These are phyloP conservation scores for Halteria grandinella DNA, from an alignment of 73 alveolate genomes.

Conservation along the genomic window DNA sequence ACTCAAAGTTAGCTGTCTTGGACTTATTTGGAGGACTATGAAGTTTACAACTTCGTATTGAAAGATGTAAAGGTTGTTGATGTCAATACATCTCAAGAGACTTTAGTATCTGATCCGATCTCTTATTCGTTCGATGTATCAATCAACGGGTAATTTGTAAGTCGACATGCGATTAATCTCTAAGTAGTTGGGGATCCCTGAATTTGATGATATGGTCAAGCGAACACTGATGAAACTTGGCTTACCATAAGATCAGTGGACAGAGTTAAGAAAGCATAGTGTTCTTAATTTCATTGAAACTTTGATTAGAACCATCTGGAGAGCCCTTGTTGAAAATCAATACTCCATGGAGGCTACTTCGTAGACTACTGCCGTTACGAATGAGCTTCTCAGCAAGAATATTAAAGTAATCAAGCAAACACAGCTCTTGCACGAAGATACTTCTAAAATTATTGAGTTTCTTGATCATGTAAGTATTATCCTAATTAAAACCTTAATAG, in stretches of 20 bases:
- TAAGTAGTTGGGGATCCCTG: conserved; percentile 27
- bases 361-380: too few species aligned
- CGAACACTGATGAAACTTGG: conserved; percentile 1
- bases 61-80: conserved; percentile 13
- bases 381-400: too few species aligned
- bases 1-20: conserved; percentile 6
- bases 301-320: neutral
- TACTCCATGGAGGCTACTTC: too few species aligned
- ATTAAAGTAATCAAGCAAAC: too few species aligned
- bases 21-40: conserved; percentile 8
- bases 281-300: conserved; percentile 5
- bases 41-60: neutral
- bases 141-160: conserved; percentile 15
- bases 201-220: neutral
- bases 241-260: neutral
- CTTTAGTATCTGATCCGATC: neutral
- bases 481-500: too few species aligned
- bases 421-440: too few species aligned
- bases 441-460: too few species aligned
- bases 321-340: conserved; percentile 22
- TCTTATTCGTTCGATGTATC: conserved; percentile 12
- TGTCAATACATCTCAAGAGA: neutral
- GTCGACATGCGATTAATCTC: neutral
- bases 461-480: too few species aligned
- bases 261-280: neutral